Percentiles rank a stretch among this genome's conserved stretches.
These are phyloP conservation scores for Calonectria pauciramosa DNA, from an alignment of 2,329 filamentous ascomycete genomes.

Conservation along the genomic window DNA sequence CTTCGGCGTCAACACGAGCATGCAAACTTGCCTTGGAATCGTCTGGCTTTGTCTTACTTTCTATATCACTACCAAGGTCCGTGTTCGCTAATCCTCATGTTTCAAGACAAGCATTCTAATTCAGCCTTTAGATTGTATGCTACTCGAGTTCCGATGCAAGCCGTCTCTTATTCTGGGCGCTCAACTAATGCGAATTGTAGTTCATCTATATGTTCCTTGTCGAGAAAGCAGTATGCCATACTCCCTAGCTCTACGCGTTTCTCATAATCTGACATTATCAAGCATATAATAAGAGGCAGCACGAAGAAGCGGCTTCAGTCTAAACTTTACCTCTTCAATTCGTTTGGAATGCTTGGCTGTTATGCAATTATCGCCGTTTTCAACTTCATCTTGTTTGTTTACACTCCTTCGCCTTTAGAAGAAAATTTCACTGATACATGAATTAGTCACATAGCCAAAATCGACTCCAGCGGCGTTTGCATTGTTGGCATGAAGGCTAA, in stretches of 20 bases:
- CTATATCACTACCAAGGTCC: conserved; percentile 74
- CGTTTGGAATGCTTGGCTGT: conserved; percentile 66
- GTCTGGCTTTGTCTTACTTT: conserved; percentile 72
- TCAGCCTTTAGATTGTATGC: conserved; percentile 17
- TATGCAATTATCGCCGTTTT: conserved; percentile 65
- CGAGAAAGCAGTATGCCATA: no score
- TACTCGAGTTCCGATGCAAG: no score
- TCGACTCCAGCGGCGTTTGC: conserved; percentile 67
- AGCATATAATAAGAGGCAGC: conserved; percentile 71
- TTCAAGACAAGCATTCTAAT: not conserved
- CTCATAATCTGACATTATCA: not conserved
- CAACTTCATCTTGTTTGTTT: conserved; percentile 71
- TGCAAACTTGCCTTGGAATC: conserved; percentile 66
- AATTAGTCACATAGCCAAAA: conserved; percentile 68
- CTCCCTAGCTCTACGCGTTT: no score
- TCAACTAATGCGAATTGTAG: no score
- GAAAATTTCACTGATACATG: not conserved
- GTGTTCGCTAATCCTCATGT: conserved; percentile 18
- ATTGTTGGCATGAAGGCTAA: conserved; percentile 72
- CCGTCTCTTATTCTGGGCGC: no score
- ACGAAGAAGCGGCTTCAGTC: conserved; percentile 65
- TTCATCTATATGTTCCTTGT: conserved; percentile 76
- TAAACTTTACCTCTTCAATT: conserved; percentile 72
- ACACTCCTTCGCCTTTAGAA: not conserved
- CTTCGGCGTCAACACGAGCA: conserved; percentile 66